A percentile compares a stretch with the other conserved stretches of the same genome.
Conservation (phyloP, 306 rosid genomes). For the Gastrolobium villosum region DNA sequence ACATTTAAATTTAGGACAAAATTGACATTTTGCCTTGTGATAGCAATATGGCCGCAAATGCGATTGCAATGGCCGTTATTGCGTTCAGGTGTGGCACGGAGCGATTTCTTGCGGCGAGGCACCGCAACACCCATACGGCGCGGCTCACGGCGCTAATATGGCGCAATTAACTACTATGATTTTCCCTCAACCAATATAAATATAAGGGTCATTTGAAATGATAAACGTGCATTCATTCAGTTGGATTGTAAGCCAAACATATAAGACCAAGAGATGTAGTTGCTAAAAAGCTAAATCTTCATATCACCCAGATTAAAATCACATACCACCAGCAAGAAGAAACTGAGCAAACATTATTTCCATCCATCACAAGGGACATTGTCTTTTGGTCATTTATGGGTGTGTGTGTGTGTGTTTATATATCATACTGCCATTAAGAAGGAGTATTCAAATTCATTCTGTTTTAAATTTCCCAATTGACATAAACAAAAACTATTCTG, state of each 20-base stretch:
- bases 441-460: background rate
- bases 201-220: constrained; percentile 1
- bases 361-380: background rate
- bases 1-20: too few species aligned
- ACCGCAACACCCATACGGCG: too few species aligned
- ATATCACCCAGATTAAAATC: constrained; percentile 5
- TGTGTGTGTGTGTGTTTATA: background rate
- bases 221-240: background rate
- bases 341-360: background rate
- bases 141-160: too few species aligned
- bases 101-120: too few species aligned
- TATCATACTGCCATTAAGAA: background rate
- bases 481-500: constrained; percentile 4
- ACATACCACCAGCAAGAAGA: background rate
- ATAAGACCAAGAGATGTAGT: background rate
- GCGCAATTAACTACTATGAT: too few species aligned
- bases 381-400: background rate
- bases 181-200: background rate
- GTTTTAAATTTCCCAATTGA: background rate
- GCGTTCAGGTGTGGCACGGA: too few species aligned
- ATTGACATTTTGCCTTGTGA: too few species aligned
- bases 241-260: background rate
- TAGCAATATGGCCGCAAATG: too few species aligned
- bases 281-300: constrained; percentile 16
- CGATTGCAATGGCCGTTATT: too few species aligned